These are phyloP conservation scores for Neonectria hederae DNA, from an alignment of 2,329 filamentous ascomycete genomes.

Conservation along the genomic window DNA sequence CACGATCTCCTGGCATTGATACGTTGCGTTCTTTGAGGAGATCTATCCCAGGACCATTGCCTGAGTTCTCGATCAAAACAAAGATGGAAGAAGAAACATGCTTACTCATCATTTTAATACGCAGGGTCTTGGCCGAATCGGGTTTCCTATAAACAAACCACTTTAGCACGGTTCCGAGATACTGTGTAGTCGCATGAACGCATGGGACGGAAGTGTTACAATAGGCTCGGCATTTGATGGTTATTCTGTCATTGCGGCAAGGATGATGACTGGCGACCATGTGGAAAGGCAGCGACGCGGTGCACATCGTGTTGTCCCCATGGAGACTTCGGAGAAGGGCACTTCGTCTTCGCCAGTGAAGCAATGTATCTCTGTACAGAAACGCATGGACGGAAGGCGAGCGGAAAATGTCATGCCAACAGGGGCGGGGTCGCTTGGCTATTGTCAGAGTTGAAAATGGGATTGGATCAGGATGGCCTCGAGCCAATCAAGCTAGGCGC, in stretches of 20 bases:
- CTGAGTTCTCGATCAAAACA: background rate
- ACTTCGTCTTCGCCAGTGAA: conserved; percentile 10
- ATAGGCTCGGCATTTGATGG: background rate
- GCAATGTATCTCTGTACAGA: conserved; percentile 12
- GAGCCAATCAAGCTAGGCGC: background rate
- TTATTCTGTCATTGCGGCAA: background rate
- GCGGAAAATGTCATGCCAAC: conserved; percentile 25
- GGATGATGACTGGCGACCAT: background rate
- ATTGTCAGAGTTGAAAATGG: conserved; percentile 1
- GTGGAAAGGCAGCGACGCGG: background rate
- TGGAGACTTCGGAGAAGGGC: background rate
- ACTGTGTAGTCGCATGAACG: conserved; percentile 19
- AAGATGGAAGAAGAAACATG: conserved; percentile 29
- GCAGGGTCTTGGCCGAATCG: conserved; percentile 68
- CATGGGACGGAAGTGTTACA: background rate
- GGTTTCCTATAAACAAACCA: conserved; percentile 62
- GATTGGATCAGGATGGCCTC: background rate
- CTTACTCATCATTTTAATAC: conserved; percentile 36
- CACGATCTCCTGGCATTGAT: conserved; percentile 35
- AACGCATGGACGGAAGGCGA: conserved; percentile 17
- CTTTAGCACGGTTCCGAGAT: conserved; percentile 21
- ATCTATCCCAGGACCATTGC: conserved; percentile 5
- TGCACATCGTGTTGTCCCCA: background rate
- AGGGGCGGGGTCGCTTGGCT: conserved; percentile 12
- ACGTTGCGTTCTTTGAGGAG: conserved; percentile 11